Evolutionary conservation across 495 filamentous ascomycete genomes (phyloP).

Genomic region (Hypoxylon cercidicola): DNA sequence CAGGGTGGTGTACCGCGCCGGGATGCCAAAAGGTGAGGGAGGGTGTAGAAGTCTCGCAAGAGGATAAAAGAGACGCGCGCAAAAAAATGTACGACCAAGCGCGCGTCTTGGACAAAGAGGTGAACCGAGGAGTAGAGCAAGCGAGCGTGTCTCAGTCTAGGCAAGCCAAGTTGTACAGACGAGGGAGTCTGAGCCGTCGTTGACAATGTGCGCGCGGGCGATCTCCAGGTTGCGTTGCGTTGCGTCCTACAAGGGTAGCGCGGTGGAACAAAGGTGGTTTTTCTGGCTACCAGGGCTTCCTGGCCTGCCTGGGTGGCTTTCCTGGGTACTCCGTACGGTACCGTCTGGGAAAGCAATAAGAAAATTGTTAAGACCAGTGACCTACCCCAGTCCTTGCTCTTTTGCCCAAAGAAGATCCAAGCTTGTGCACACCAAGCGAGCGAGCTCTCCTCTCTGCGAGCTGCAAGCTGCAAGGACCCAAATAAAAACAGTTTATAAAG

Average conservation of each 20-base stretch:
- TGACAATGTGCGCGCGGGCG: conserved; percentile 36
- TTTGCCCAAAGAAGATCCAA: conserved; percentile 30
- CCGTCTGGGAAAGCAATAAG: conserved; percentile 32
- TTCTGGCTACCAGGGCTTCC: conserved; percentile 23
- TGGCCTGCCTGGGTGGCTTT: conserved; percentile 24
- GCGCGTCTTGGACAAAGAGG: conserved; percentile 42
- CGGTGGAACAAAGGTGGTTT: conserved; percentile 44
- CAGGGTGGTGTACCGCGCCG: conserved; percentile 37
- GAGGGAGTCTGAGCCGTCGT: conserved; percentile 42
- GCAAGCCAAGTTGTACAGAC: conserved; percentile 41
- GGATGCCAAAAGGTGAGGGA: conserved; percentile 38
- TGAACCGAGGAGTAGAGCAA: conserved; percentile 43
- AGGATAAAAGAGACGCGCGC: conserved; percentile 47
- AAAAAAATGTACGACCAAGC: conserved; percentile 45
- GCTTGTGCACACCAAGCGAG: conserved; percentile 26
- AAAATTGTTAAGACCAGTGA: conserved; percentile 33
- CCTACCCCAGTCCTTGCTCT: conserved; percentile 10
- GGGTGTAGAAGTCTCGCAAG: conserved; percentile 41
- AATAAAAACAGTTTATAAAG: conserved; percentile 6
- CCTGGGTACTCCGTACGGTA: conserved; percentile 22
- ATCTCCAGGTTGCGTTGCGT: conserved; percentile 9
- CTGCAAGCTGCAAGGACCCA: conserved; percentile 8
- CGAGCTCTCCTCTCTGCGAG: conserved; percentile 14
- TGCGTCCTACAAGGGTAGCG: conserved; percentile 40
- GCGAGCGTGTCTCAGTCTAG: conserved; percentile 45